These are phyloP conservation scores for Amylostereum areolatum DNA, from an alignment of 1,284 basidiomycete species.

Conservation along the genomic window DNA sequence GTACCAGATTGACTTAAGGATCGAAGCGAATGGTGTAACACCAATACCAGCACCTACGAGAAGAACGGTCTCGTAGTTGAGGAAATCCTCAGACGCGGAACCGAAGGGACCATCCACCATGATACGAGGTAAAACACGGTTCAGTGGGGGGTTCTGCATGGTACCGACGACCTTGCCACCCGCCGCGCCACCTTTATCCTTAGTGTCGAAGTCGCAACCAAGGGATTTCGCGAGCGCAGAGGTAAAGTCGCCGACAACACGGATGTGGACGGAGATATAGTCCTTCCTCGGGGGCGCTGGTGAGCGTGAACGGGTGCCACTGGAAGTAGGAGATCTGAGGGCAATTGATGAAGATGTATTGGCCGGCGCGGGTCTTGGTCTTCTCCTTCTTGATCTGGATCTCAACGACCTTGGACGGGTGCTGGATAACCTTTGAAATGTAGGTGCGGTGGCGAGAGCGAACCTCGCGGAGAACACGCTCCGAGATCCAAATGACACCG, in stretches of 20 bases:
- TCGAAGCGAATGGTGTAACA: constrained; percentile 90
- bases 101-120: constrained; percentile 91
- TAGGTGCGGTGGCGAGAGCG: constrained; percentile 84
- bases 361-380: constrained; percentile 71
- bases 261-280: constrained; percentile 86
- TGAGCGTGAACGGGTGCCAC: constrained; percentile 92
- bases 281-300: constrained; percentile 88
- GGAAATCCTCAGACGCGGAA: constrained; percentile 78
- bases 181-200: constrained; percentile 39
- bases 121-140: constrained; percentile 73
- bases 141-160: constrained; percentile 53
- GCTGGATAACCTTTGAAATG: constrained; percentile 89
- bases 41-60: constrained; percentile 89
- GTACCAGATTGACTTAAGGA: constrained; percentile 93
- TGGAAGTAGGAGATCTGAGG: constrained; percentile 90
- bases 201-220: constrained; percentile 75
- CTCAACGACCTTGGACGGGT: constrained; percentile 86
- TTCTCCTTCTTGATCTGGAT: constrained; percentile 93
- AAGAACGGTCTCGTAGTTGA: constrained; percentile 80
- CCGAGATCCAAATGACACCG: constrained; percentile 76
- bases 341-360: constrained; percentile 85
- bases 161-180: constrained; percentile 58
- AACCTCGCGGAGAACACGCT: constrained; percentile 84
- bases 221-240: constrained; percentile 70
- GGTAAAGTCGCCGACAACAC: constrained; percentile 84